phyloP scores from a whole-genome alignment of 192 early-diverging fungal species.

The Entrophospora sp. region DNA sequence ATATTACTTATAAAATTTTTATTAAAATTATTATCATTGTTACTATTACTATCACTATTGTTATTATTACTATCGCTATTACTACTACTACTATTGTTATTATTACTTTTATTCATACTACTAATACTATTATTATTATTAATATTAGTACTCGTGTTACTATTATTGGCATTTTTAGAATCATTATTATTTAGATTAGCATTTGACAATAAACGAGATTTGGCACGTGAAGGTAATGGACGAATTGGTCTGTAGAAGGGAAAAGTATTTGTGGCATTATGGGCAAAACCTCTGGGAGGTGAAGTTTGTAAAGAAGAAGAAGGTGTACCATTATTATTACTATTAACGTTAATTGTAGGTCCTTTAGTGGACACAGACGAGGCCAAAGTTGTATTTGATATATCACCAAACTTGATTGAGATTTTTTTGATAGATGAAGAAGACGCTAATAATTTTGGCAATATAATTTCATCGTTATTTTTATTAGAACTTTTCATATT shows the following conservation, averaged over 20 bases:
- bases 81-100: neutral
- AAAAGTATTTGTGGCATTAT: slow-evolving; percentile 11
- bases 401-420: slow-evolving; percentile 14
- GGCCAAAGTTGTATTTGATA: neutral
- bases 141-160: neutral
- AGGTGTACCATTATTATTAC: neutral
- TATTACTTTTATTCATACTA: neutral
- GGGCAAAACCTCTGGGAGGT: slow-evolving; percentile 8
- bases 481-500: neutral
- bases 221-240: neutral
- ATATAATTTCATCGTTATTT: neutral
- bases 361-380: neutral
- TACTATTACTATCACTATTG: neutral
- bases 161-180: neutral
- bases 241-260: slow-evolving; percentile 12
- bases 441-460: neutral
- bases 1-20: neutral
- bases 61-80: neutral
- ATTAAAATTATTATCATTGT: neutral
- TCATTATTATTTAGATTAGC: neutral
- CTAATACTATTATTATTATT: neutral
- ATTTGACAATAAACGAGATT: slow-evolving; percentile 1
- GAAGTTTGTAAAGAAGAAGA: neutral
- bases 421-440: slow-evolving; percentile 5
- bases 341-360: slow-evolving; percentile 1